A percentile compares a stretch with the other conserved stretches of the same genome.
Evolutionary conservation across 2,329 filamentous ascomycete genomes (phyloP).

Genomic region (Amauroascus verrucosus): DNA sequence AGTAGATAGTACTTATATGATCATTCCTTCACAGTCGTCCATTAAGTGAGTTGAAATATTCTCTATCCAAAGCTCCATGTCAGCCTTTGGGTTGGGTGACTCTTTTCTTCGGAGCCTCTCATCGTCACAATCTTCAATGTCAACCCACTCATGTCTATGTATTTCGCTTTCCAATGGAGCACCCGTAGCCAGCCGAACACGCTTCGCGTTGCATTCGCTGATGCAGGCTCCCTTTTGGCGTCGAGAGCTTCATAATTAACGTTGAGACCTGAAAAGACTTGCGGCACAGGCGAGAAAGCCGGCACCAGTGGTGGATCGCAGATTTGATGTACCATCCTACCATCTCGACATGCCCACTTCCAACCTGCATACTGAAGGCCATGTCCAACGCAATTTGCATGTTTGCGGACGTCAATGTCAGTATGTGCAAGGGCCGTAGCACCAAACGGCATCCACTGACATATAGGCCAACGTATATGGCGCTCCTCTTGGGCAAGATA

Average conservation of each 20-base stretch:
- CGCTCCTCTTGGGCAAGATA: constrained; percentile 21
- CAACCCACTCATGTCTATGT: constrained; percentile 11
- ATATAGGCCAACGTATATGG: constrained; percentile 19
- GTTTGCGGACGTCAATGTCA: constrained; percentile 24
- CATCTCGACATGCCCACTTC: neutral
- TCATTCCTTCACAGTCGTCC: no score
- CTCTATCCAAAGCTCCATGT: constrained; percentile 4
- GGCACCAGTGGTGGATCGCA: neutral
- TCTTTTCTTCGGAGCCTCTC: neutral
- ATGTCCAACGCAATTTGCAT: constrained; percentile 21
- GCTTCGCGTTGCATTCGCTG: constrained; percentile 23
- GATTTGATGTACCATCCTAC: neutral
- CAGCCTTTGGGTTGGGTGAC: neutral
- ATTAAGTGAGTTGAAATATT: neutral
- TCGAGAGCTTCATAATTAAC: constrained; percentile 11
- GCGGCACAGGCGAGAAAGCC: neutral
- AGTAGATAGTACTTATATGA: no score
- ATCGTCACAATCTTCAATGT: constrained; percentile 11
- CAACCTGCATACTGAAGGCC: constrained; percentile 15
- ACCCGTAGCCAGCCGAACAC: constrained; percentile 25
- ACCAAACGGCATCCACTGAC: constrained; percentile 25
- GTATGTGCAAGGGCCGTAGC: constrained; percentile 21
- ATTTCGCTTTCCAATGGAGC: constrained; percentile 10
- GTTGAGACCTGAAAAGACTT: neutral
- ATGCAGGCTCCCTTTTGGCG: constrained; percentile 12